A percentile compares a stretch with the other conserved stretches of the same genome.
Conservation (phyloP, 2,329 filamentous ascomycete genomes). For the Trichoderma sp. region DNA sequence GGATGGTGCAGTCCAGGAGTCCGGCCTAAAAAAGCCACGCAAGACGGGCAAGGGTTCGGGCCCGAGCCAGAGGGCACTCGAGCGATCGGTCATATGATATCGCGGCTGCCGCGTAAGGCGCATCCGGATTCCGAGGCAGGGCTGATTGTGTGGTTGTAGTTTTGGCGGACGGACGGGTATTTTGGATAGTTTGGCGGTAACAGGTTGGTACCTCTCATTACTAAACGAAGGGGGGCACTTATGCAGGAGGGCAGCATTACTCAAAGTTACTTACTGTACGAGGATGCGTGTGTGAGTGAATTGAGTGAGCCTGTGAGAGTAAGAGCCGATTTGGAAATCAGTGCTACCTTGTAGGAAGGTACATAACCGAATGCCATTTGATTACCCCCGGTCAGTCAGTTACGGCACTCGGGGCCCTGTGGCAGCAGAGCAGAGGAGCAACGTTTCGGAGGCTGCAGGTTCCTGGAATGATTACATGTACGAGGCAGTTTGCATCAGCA, state of each 20-base stretch:
- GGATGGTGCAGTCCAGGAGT: slow-evolving; percentile 3
- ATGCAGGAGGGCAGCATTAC: background rate
- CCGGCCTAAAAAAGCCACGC: background rate
- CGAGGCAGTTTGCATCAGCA: background rate
- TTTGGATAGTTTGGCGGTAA: background rate
- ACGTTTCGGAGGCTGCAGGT: background rate
- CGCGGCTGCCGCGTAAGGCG: slow-evolving; percentile 14
- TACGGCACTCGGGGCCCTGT: background rate
- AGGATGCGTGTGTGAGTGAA: background rate
- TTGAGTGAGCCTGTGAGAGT: background rate
- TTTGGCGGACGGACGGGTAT: background rate
- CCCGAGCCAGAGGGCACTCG: slow-evolving; percentile 6
- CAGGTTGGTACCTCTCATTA: background rate
- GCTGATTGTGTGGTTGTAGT: background rate
- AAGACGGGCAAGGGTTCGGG: slow-evolving; percentile 15
- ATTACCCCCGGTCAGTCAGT: background rate
- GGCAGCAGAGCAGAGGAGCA: background rate
- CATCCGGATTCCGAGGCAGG: slow-evolving; percentile 16
- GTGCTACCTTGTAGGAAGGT: background rate
- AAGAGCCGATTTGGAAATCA: background rate
- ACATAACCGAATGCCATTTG: background rate
- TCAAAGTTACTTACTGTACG: background rate
- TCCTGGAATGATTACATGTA: background rate
- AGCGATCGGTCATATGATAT: slow-evolving; percentile 19
- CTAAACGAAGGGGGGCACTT: background rate